Base-by-base conservation (phyloP, 176 grass and related monocot genomes). In the Tillandsia leiboldiana region DNA sequence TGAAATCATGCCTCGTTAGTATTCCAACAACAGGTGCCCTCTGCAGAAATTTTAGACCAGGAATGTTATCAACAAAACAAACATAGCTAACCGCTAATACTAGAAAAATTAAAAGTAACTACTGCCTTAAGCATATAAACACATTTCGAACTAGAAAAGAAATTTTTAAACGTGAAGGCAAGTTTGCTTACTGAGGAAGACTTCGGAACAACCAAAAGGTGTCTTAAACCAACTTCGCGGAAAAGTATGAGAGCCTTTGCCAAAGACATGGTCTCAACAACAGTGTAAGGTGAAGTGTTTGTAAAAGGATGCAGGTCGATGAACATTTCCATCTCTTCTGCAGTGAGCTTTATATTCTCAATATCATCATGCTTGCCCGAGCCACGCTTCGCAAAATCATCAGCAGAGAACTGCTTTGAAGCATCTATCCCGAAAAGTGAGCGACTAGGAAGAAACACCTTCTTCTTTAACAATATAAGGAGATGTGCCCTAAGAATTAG, bases 161-260 rank as follows among this genome's bases (percentile, higher is more conserved):
- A 56, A 74, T 20, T 12, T 53, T 48, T 66, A 12, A 66, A 2
- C 26, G 3, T 33, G 3, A 28, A 66, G 28, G 51, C 49, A 26
- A 52, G 67, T 20, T 70, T 20, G 68, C 89, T 79, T 51, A 97
- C 93, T 51, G 85, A 77, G 26, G 81, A 76, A 13, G 79, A 81
- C 67, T 97, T 97, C 10, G 93, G 93, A 78, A 97, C 78, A 80
- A 97, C 84, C 71, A 97, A 81, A 70, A 97, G 81, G 67, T 97
- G 93, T 26, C 93, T 84, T 75, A 96, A 73, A 72, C 93, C 93
- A 51, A 96, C 81, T 75, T 92, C 86, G 12, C 93, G 93, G 68
- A 96, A 92, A 65, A 96, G 86, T 66, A 96, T 78, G 65, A 92
- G 86, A 71, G 93, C 93, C 69, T 96, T 96, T 50, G 93, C 93